Evolutionary conservation across 1,284 basidiomycete species (phyloP), one percentile per base, ranked within the genome.

Genomic region (Naganishia liquefaciens): DNA sequence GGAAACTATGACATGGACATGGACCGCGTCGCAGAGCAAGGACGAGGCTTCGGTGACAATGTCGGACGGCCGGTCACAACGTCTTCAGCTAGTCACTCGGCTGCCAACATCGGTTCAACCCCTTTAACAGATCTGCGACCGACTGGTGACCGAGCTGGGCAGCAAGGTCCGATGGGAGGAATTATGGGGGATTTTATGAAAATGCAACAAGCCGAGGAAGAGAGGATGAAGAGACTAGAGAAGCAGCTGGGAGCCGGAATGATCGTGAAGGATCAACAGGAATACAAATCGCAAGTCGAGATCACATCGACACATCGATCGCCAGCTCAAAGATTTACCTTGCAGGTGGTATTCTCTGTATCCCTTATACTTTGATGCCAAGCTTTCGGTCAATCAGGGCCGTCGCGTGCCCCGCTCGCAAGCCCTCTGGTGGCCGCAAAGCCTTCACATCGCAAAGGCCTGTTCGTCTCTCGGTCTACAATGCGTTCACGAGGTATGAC

Each of bases 361-460:
- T 76, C 95, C 95, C 3, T 90, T 96, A 73, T 98, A 98, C 80
- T 87, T 98, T 69, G 95, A 99, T 77, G 92, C 93, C 51, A 97
- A 97, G 78, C 88, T 88, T 13, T 87, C 91, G 2, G 90, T 90
- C 75, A 85, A 87, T 9, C 87, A 85, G 10, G 91, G 92, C 19
- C 86, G 89, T 70, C 86, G 95, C 44, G 86, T 98, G 37, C 80
- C 87, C 23, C 85, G 93, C 60, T 82, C 85, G 64, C 87, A 90
- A 75, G 84, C 88, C 67, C 78, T 95, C n/a, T 93, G 93, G 87
- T 97, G 90, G 89, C 94, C 95, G 5, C 84, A 93, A 63, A 92
- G 90, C 77, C 88, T 90, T 69, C 89, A 93, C 75, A 93, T 98
- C 64, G 89, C 91, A 5, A 88, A 92, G 67, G 93, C 91, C 1